Evolutionary conservation across 176 grass and related monocot species (phyloP), one percentile per base, ranked within the genome.

Genomic region (Oryza brachyantha): DNA sequence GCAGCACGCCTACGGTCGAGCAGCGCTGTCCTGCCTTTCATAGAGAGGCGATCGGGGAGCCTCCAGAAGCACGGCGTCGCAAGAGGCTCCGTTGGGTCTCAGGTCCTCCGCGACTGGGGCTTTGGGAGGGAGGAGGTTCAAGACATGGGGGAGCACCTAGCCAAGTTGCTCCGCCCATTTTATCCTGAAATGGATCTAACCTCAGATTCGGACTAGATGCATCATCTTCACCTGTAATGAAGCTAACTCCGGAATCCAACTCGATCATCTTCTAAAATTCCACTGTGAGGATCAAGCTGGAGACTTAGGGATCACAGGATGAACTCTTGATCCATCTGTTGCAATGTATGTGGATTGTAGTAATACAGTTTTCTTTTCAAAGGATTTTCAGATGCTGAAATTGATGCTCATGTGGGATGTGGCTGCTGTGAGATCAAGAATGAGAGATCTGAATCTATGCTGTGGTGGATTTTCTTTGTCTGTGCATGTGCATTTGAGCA

Each of bases 121-220:
- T 99, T 95, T 21, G 92, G 41, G 31, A 91, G 73, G 77, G 96
- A 99, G 4, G 92, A 99, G 78, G 75, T 95, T 4, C 81, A 93
- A 63, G 96, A 95, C 54, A 95, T 99, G 86, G 84, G 75, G 1
- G 92, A 99, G 64, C 73, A 89, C 66, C 67, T 99, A 9, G 75
- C 86, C 0, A 99, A 86, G 87, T 52, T 95, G 90, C 67, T 93
- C 81, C 74, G 17, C 0, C 61, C 65, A 7, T 91, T 99, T 64
- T 35, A 87, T 54, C 74, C 90, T 7, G 60, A 82, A 0, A 85
- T 66, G 1, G 81, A 84, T 0, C 73, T 83, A 4, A 40, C 87
- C 7, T 94, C 95, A 5, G 95, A 98, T 77, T 98, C 95, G 0
- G 95, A 98, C 37, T 94, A 67, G 69, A n/a, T n/a, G n/a, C n/a